Conservation (phyloP, 345 rosid species). For the Garcia nutans region DNA sequence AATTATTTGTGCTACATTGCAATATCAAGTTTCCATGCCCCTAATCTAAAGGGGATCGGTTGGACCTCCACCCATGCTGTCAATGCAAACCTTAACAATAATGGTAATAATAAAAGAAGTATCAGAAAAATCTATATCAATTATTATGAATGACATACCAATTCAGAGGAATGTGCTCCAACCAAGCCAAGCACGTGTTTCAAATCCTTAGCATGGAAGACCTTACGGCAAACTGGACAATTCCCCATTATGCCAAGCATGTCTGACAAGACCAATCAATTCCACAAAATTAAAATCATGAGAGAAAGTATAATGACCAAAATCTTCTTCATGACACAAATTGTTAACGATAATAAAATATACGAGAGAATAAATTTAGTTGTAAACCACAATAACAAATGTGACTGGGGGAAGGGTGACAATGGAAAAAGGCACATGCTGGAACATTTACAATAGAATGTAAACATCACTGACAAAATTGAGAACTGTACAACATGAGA, state of each 20-base stretch:
- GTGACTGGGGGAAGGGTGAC: not conserved
- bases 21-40: no score
- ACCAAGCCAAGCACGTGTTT: conserved; percentile 77
- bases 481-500: no score
- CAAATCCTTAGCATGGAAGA: conserved; percentile 64
- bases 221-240: conserved; percentile 91
- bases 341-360: not conserved
- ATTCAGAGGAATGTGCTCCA: conserved; percentile 45
- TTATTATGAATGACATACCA: conserved; percentile 40
- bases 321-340: conserved; percentile 1
- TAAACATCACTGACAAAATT: not conserved
- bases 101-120: not conserved
- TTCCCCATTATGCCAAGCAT: conserved; percentile 41
- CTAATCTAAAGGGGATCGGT: no score
- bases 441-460: not conserved
- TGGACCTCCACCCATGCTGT: no score
- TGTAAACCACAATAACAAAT: not conserved
- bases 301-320: not conserved
- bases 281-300: not conserved
- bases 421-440: not conserved
- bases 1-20: no score
- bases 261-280: conserved; percentile 22
- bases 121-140: not conserved
- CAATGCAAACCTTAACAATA: not conserved
- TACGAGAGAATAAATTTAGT: not conserved